phyloP scores from a whole-genome alignment of 768 basidiomycete genomes.

The Leucogyrophana mollusca region DNA sequence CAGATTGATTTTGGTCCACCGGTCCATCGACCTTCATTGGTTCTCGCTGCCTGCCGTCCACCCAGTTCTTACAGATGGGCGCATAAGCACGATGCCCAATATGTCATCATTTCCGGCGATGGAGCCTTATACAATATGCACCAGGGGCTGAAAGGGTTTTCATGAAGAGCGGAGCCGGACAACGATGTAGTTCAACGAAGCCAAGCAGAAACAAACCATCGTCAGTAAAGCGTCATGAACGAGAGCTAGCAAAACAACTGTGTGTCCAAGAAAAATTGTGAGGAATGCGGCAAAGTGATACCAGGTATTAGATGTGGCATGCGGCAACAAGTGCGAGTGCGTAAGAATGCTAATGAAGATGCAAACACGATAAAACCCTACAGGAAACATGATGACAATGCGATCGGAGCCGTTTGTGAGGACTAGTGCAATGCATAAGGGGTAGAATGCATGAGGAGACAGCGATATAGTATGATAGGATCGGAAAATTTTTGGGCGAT shows the following conservation, averaged over 20 bases:
- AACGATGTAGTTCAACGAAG: too few species aligned
- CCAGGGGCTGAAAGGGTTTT: too few species aligned
- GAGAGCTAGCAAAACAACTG: conserved; percentile 5
- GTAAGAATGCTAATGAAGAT: conserved; percentile 2
- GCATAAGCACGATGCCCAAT: conserved; percentile 1
- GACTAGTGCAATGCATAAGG: conserved; percentile 19
- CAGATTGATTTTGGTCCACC: too few species aligned
- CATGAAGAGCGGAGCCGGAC: too few species aligned
- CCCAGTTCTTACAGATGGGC: neutral
- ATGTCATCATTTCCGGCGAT: neutral
- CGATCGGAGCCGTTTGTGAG: conserved; percentile 19
- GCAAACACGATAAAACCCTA: conserved; percentile 10
- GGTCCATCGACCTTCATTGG: too few species aligned
- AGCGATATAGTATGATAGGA: conserved; percentile 9
- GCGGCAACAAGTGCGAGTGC: conserved; percentile 13
- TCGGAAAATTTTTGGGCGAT: conserved; percentile 9
- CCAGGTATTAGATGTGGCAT: conserved; percentile 23
- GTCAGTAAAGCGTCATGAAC: too few species aligned
- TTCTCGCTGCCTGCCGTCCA: too few species aligned
- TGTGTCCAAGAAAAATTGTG: conserved; percentile 15
- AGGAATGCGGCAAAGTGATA: conserved; percentile 5
- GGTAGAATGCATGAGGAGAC: conserved; percentile 16
- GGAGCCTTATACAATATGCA: neutral
- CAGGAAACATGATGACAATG: conserved; percentile 15
- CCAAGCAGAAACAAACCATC: too few species aligned